Percentiles rank a stretch among this genome's conserved stretches.
Evolutionary conservation across 495 filamentous ascomycete genomes (phyloP).

Genomic region (Trichoderma reesei): DNA sequence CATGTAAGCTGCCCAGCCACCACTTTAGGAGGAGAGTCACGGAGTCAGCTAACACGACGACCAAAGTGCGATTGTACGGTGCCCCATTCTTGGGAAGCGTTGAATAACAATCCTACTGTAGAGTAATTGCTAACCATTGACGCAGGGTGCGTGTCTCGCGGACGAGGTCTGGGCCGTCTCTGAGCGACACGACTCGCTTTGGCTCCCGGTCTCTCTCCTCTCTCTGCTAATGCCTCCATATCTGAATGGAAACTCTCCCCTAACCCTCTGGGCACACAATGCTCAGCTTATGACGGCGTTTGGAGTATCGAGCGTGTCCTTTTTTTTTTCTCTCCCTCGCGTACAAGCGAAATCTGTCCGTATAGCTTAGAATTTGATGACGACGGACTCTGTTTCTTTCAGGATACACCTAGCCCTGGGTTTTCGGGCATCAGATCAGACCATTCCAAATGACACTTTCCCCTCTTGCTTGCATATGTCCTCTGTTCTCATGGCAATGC

Average conservation of each 20-base stretch:
- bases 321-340: neutral
- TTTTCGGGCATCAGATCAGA: neutral
- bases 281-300: neutral
- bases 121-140: slow-evolving; percentile 1
- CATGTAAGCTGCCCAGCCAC: neutral
- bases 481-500: neutral
- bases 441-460: neutral
- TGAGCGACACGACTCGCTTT: neutral
- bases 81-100: neutral
- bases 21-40: neutral
- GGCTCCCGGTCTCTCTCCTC: neutral
- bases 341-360: neutral
- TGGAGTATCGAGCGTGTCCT: neutral
- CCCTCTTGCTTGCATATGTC: neutral
- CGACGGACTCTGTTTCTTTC: neutral
- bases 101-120: neutral
- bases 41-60: neutral
- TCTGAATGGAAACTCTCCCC: neutral
- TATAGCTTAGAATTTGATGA: neutral
- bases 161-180: slow-evolving; percentile 9
- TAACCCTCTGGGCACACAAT: neutral
- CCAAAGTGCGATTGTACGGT: slow-evolving; percentile 12
- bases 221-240: neutral
- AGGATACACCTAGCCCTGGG: neutral
- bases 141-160: slow-evolving; percentile 9